phyloP scores from a whole-genome alignment of 1,284 basidiomycete genomes.

The Ustilago trichophora region DNA sequence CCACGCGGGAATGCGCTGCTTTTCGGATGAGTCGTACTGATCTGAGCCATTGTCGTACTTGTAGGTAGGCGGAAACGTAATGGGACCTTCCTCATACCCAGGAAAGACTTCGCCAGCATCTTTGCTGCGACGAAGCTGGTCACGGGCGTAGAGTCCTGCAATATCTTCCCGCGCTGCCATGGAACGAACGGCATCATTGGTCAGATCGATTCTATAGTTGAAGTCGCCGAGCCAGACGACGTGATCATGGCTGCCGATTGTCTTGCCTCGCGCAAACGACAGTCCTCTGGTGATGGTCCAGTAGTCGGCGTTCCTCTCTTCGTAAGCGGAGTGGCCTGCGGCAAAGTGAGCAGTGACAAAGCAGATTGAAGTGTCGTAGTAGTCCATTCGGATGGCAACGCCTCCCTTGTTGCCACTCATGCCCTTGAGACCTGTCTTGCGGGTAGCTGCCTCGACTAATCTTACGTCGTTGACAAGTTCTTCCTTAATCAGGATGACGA shows the following conservation, averaged over 20 bases:
- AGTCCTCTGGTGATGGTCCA: slow-evolving; percentile 83
- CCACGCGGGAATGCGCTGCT: slow-evolving; percentile 95
- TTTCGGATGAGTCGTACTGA: slow-evolving; percentile 93
- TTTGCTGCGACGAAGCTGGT: slow-evolving; percentile 68
- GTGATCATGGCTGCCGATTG: slow-evolving; percentile 84
- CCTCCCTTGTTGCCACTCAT: slow-evolving; percentile 93
- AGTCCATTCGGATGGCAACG: slow-evolving; percentile 89
- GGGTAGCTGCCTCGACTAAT: slow-evolving; percentile 87
- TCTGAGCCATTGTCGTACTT: slow-evolving; percentile 80
- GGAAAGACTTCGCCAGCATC: slow-evolving; percentile 72
- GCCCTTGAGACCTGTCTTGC: slow-evolving; percentile 95
- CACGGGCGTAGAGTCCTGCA: slow-evolving; percentile 78
- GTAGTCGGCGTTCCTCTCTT: slow-evolving; percentile 92
- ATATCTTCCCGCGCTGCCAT: slow-evolving; percentile 71
- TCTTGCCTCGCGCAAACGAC: slow-evolving; percentile 87
- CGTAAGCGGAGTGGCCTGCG: slow-evolving; percentile 86
- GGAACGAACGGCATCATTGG: slow-evolving; percentile 79
- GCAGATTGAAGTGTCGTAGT: slow-evolving; percentile 89
- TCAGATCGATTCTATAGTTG: slow-evolving; percentile 90
- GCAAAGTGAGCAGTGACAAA: slow-evolving; percentile 95
- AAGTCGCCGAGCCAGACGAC: slow-evolving; percentile 92
- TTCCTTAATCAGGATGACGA: slow-evolving; percentile 84
- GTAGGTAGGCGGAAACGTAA: slow-evolving; percentile 89
- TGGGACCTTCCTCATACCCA: slow-evolving; percentile 86
- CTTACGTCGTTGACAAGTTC: slow-evolving; percentile 81